Conservation (phyloP, 2,329 filamentous ascomycete genomes). For the Fusarium phyllophilum region DNA sequence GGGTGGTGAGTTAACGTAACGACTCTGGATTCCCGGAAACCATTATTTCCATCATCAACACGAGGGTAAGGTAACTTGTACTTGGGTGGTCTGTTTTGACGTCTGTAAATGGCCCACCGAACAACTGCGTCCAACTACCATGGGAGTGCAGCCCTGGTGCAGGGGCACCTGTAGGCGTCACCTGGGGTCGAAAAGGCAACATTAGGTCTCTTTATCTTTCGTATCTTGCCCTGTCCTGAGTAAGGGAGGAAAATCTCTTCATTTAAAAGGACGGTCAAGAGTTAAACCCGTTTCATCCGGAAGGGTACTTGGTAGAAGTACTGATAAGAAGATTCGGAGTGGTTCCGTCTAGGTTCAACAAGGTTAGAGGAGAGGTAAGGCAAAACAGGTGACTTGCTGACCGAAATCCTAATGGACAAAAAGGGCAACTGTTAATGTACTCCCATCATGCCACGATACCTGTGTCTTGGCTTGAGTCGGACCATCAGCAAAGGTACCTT, state of each 20-base stretch:
- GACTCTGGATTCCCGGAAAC: constrained; percentile 11
- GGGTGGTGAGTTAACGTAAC: constrained; percentile 38
- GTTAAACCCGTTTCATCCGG: constrained; percentile 22
- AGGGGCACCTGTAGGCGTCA: constrained; percentile 37
- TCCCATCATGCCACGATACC: constrained; percentile 19
- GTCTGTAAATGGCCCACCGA: constrained; percentile 12
- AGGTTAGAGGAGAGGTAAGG: constrained; percentile 7
- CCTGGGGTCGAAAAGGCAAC: constrained; percentile 39
- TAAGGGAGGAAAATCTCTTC: constrained; percentile 6
- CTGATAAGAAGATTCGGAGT: constrained; percentile 42
- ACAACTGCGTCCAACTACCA: constrained; percentile 1
- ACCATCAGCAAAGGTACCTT: constrained; percentile 19
- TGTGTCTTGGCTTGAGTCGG: constrained; percentile 14
- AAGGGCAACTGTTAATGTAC: constrained; percentile 34
- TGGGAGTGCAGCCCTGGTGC: constrained; percentile 34
- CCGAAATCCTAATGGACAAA: constrained; percentile 23
- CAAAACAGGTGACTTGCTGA: constrained; percentile 35
- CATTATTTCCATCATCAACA: constrained; percentile 7
- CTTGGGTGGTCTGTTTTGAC: constrained; percentile 12
- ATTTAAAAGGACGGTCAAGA: constrained; percentile 34
- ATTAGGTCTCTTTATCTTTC: constrained; percentile 29
- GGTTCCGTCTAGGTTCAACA: constrained; percentile 25
- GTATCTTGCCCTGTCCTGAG: constrained; percentile 12
- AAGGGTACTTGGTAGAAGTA: constrained; percentile 35
- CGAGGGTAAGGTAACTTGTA: constrained; percentile 38